Conservation (phyloP, 2,329 filamentous ascomycete species). For the Diaporthe ilicicola region DNA sequence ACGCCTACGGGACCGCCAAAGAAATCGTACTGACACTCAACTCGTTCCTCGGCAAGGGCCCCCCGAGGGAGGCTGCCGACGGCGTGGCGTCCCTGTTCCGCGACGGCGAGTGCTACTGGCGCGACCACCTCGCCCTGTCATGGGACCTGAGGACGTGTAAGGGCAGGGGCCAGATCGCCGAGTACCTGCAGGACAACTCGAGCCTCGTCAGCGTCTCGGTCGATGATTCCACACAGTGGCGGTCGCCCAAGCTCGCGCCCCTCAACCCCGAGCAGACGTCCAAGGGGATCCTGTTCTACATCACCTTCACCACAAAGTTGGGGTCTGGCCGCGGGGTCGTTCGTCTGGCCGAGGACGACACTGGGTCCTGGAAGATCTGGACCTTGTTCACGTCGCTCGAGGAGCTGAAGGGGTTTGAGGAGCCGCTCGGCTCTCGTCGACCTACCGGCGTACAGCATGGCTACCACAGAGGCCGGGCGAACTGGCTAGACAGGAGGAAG, state of each 20-base stretch:
- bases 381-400: slow-evolving; percentile 69
- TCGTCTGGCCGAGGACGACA: slow-evolving; percentile 53
- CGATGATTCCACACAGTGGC: slow-evolving; percentile 54
- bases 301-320: slow-evolving; percentile 60
- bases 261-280: slow-evolving; percentile 60
- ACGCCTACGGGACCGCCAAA: slow-evolving; percentile 49
- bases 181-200: slow-evolving; percentile 49
- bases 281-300: slow-evolving; percentile 64
- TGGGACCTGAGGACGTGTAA: slow-evolving; percentile 65
- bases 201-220: slow-evolving; percentile 54
- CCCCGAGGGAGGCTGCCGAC: slow-evolving; percentile 33
- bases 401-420: slow-evolving; percentile 62
- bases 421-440: slow-evolving; percentile 55
- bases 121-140: slow-evolving; percentile 64
- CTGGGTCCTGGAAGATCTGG: slow-evolving; percentile 66
- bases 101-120: slow-evolving; percentile 59
- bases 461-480: slow-evolving; percentile 58
- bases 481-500: slow-evolving; percentile 64
- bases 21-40: slow-evolving; percentile 52
- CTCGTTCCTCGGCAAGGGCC: slow-evolving; percentile 46
- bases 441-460: slow-evolving; percentile 66
- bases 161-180: slow-evolving; percentile 48
- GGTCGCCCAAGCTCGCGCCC: slow-evolving; percentile 51
- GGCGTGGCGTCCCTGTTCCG: slow-evolving; percentile 47
- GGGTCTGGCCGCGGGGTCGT: slow-evolving; percentile 66